Base-by-base conservation (phyloP, 1,284 basidiomycete species). In the Trametes sp. region DNA sequence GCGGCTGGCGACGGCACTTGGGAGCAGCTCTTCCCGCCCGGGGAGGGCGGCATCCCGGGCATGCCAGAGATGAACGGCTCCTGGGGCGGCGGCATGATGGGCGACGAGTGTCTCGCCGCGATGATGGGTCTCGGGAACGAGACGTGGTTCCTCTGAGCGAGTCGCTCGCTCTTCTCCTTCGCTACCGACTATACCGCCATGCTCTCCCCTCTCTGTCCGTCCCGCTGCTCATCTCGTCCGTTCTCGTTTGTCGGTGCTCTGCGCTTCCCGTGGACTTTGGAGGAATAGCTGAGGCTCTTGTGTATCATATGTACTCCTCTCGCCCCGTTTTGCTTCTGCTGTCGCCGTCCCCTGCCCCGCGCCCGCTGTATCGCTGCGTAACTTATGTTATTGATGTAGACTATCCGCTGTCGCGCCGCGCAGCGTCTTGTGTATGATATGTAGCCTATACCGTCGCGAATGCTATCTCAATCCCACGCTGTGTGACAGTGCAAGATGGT, bases 61-160 rank as follows among this genome's bases (percentile, higher is more conserved):
- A 35, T 61, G 38, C 52, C 29, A 16, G 55, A 29, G 26, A 38
- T 67, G 11, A 50, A 23, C 46, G 62, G 60, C 9, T 36, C 65
- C 13, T 61, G 56, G 41, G 49, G 57, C 46, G 60, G 62, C 23
- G 57, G 57, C 19, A 62, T 54, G 26, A 55, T 38, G 49, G 54
- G 54, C 28, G 61, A 65, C 53, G 63, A 67, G 50, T 64, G 56
- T n/a, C 59, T 67, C 14, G 66, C 66, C 31, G 66, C 66, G 45
- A 63, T 67, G 63, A 67, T 67, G 63, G 63, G 66, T 10, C 58
- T 67, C n/a, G 66, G 56, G 41, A 62, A 58, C 61, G 59, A 61
- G 42, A 52, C 66, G 33, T 67, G 66, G 66, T 67, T 67, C 61
- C 48, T 67, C 41, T 59, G 41, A 35, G 38, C 36, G 21, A 4